Base-by-base conservation (phyloP, 2,329 filamentous ascomycete species). In the Diaporthe destruens region DNA sequence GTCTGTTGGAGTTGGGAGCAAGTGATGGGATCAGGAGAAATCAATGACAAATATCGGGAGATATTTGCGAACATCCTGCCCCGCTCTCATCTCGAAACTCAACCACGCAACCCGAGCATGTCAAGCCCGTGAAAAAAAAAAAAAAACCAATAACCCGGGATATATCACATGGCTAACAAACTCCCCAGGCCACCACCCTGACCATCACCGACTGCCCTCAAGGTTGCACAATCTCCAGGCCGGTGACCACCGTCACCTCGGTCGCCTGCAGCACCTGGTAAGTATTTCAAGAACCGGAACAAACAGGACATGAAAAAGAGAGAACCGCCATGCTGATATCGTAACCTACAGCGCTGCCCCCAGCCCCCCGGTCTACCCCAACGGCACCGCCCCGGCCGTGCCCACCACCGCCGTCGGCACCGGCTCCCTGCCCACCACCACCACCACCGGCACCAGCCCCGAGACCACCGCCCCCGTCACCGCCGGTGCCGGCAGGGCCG, bases 201-300 rank as follows among this genome's bases (percentile, higher is more conserved):
- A 93, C 91, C 85, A 89, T 93, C 87, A 89, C 89, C 78, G 86
- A 92, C 87, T 92, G 91, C 88, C 89, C 91, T 78, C 2, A 5
- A 3, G 29, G 29, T 2, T 93, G 90, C 90, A 93, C 89, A 80
- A 80, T 90, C 83, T 87, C 85, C 84, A 88, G 87, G 85, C 88
- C 89, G 70, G 84, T 90, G 77, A 82, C 83, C 80, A 86, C 84
- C 81, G 84, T 85, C 80, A 84, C 85, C 75, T 81, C 83, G 57
- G 87, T 89, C 57, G 77, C 83, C 81, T 90, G 88, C 88, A 78
- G 84, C 80, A 84, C 83, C 83, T 89, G 87, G 86, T 88, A 84
- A 79, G 84, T 29, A 29, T 29, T 7, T 44, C 11, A 12, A 32
- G 6, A 47, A 29, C 14, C 14, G 3, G 14, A 53, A 53, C 3